phyloP scores from a whole-genome alignment of 2,329 filamentous ascomycete genomes.

The Daldinia sp. region DNA sequence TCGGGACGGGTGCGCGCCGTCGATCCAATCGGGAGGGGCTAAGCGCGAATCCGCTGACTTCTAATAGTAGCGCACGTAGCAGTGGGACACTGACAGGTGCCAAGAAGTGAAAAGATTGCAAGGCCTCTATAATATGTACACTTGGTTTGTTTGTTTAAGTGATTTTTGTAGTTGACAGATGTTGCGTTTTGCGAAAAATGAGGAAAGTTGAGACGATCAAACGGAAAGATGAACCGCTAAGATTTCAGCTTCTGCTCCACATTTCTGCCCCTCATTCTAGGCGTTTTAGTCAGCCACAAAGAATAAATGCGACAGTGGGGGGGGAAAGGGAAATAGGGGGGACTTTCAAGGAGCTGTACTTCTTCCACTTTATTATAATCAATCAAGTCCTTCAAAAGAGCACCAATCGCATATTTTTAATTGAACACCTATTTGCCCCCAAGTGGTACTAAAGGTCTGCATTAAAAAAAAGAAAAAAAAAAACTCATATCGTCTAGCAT shows the following conservation, averaged over 20 bases:
- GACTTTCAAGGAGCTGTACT: not conserved
- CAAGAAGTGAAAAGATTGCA: not conserved
- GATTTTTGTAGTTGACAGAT: conserved; percentile 23
- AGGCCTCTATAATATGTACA: not conserved
- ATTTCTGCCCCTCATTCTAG: conserved; percentile 34
- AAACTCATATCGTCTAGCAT: not conserved
- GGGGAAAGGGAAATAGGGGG: conserved; percentile 1
- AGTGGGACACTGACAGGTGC: conserved; percentile 3
- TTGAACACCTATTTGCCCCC: too few relatives aligned
- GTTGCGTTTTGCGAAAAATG: conserved; percentile 20
- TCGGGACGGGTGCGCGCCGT: conserved; percentile 8
- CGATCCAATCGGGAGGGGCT: conserved; percentile 13
- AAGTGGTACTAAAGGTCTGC: not conserved
- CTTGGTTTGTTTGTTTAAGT: not conserved
- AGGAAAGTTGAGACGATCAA: conserved; percentile 31
- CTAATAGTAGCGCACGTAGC: conserved; percentile 12
- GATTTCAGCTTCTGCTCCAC: conserved; percentile 30
- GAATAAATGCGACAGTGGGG: not conserved
- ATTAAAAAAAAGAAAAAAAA: too few relatives aligned
- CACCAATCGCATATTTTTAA: too few relatives aligned
- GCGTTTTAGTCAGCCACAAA: conserved; percentile 32
- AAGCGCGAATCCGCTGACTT: conserved; percentile 2
- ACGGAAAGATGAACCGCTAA: conserved; percentile 23
- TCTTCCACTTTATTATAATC: too few relatives aligned
- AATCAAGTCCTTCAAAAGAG: too few relatives aligned